Evolutionary conservation across 768 basidiomycete species (phyloP).

Genomic region (Lactifluus volemus): DNA sequence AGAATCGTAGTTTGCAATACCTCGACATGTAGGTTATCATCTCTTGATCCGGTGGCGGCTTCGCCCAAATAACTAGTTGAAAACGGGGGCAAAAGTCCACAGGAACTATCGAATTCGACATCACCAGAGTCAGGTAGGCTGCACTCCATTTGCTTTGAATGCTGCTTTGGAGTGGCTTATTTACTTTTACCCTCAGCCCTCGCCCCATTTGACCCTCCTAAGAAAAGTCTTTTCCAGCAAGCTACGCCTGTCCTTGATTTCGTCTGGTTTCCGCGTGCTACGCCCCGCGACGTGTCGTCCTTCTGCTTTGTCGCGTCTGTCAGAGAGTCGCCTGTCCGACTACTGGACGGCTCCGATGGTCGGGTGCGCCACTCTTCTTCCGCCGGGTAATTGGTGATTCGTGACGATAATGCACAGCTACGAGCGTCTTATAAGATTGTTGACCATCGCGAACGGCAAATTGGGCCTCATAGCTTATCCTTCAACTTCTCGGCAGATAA

Average conservation of each 20-base stretch:
- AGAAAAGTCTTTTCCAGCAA: slow-evolving; percentile 33
- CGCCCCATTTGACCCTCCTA: slow-evolving; percentile 3
- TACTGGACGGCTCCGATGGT: slow-evolving; percentile 73
- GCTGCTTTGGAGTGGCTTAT: background rate
- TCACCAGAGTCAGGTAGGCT: slow-evolving; percentile 1
- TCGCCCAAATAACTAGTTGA: background rate
- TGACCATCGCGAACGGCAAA: slow-evolving; percentile 86
- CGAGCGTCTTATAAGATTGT: slow-evolving; percentile 89
- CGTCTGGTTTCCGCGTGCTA: slow-evolving; percentile 79
- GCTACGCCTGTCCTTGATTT: slow-evolving; percentile 70
- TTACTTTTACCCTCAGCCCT: background rate
- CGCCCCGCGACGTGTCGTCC: slow-evolving; percentile 42
- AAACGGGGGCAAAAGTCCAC: background rate
- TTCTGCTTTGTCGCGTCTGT: slow-evolving; percentile 83
- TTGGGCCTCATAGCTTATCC: slow-evolving; percentile 77
- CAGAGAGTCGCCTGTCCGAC: slow-evolving; percentile 75
- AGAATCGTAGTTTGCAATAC: slow-evolving; percentile 57
- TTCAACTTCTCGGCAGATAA: slow-evolving; percentile 64
- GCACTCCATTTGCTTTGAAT: background rate
- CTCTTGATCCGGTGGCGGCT: too few species aligned
- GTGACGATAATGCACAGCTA: slow-evolving; percentile 38
- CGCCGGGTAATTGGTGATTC: background rate
- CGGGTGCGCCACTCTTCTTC: slow-evolving; percentile 40
- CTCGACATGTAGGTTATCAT: slow-evolving; percentile 38
- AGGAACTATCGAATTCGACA: background rate